Evolutionary conservation across 805 yeast genomes (phyloP).

Genomic region (Maudiozyma saulgeensis): DNA sequence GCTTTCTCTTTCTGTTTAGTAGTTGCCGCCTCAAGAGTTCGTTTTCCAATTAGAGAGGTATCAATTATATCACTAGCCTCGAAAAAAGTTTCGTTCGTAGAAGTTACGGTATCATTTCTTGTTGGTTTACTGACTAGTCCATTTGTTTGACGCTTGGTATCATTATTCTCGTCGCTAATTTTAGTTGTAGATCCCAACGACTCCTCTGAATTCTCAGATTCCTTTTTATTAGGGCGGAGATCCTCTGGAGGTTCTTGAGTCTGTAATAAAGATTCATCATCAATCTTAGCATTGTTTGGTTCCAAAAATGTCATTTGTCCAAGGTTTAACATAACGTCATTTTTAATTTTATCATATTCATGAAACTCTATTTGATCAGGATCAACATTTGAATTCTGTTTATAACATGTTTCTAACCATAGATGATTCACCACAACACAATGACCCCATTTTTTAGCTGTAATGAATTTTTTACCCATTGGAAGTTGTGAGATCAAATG

Average conservation of each 20-base stretch:
- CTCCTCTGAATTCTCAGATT: not conserved
- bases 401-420: slow-evolving; percentile 79
- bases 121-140: not conserved
- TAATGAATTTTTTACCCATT: slow-evolving; percentile 63
- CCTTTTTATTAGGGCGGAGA: not conserved
- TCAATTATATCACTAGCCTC: slow-evolving; percentile 1
- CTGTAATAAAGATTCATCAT: not conserved
- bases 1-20: not conserved
- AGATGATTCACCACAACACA: slow-evolving; percentile 58
- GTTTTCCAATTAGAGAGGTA: not conserved
- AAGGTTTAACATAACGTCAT: slow-evolving; percentile 9
- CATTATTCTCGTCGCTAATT: not conserved
- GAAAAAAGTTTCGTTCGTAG: not conserved
- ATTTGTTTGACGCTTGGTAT: not conserved
- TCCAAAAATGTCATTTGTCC: slow-evolving; percentile 7
- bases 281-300: not conserved
- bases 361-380: not conserved
- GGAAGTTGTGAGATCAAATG: slow-evolving; percentile 62
- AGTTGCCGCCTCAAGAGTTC: not conserved
- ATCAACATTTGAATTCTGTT: slow-evolving; percentile 11
- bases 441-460: slow-evolving; percentile 57
- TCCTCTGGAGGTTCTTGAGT: not conserved
- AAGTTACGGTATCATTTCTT: not conserved
- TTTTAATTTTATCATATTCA: slow-evolving; percentile 7
- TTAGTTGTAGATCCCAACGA: not conserved